Evolutionary conservation across 495 filamentous ascomycete genomes (phyloP).

Genomic region (Staphylotrichum longicolle): DNA sequence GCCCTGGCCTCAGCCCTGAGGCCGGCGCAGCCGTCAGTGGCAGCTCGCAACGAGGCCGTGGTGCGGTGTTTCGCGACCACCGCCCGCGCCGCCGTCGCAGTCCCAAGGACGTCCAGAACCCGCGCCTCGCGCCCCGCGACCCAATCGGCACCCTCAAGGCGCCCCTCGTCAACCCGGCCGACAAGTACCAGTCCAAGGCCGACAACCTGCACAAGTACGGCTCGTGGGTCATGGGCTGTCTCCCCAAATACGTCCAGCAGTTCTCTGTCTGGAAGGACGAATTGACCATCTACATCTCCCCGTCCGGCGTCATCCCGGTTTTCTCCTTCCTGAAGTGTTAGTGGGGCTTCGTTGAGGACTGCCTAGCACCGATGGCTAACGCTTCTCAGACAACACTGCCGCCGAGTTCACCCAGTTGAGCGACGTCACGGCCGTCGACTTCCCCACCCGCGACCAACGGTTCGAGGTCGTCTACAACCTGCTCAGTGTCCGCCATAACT

Average conservation of each 20-base stretch:
- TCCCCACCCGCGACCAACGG: constrained; percentile 86
- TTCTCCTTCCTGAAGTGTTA: constrained; percentile 89
- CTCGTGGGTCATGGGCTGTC: constrained; percentile 90
- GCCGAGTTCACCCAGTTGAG: constrained; percentile 93
- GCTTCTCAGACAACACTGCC: constrained; percentile 70
- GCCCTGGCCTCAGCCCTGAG: constrained; percentile 59
- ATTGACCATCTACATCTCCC: constrained; percentile 87
- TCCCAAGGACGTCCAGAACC: constrained; percentile 64
- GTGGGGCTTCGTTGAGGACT: constrained; percentile 6
- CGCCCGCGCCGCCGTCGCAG: constrained; percentile 39
- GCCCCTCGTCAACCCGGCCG: constrained; percentile 84
- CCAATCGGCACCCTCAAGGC: constrained; percentile 59
- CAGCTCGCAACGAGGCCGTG: constrained; percentile 25
- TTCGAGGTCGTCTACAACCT: constrained; percentile 99
- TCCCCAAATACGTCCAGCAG: constrained; percentile 98
- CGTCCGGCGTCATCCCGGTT: constrained; percentile 81
- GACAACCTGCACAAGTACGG: constrained; percentile 89
- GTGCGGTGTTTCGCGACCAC: constrained; percentile 58
- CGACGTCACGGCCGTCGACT: constrained; percentile 93
- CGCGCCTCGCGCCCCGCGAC: constrained; percentile 60
- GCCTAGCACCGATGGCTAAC: neutral
- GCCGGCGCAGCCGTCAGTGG: constrained; percentile 46
- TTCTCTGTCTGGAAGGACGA: constrained; percentile 99
- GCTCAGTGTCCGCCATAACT: constrained; percentile 92
- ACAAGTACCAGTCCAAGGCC: constrained; percentile 84